Conservation (phyloP, 2,329 filamentous ascomycete genomes). For the Laburnicola sp. region DNA sequence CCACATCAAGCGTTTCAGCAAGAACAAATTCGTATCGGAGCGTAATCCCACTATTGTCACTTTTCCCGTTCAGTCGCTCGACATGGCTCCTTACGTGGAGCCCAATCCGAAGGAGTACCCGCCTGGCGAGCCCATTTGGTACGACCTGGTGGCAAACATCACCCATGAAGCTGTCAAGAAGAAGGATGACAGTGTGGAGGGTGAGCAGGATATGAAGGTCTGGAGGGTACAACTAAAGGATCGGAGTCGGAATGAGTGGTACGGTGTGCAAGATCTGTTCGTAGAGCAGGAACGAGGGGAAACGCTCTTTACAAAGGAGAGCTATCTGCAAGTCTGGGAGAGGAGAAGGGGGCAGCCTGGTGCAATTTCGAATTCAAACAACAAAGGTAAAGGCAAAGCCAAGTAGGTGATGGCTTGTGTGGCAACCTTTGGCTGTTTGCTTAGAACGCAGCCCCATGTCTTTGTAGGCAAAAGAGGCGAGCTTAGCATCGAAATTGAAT, state of each 20-base stretch:
- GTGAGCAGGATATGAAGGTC: slow-evolving; percentile 86
- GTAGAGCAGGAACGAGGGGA: slow-evolving; percentile 89
- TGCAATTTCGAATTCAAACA: slow-evolving; percentile 4
- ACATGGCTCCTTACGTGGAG: slow-evolving; percentile 89
- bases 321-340: slow-evolving; percentile 97
- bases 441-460: no score
- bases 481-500: background rate
- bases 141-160: slow-evolving; percentile 95
- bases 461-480: background rate
- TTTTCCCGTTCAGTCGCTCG: slow-evolving; percentile 81
- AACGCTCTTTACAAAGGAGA: slow-evolving; percentile 88
- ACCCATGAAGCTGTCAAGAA: slow-evolving; percentile 80
- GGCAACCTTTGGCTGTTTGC: no score
- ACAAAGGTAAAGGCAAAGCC: slow-evolving; percentile 23
- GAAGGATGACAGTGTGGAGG: slow-evolving; percentile 80
- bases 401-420: background rate
- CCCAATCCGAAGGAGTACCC: slow-evolving; percentile 74
- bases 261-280: slow-evolving; percentile 90
- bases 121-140: slow-evolving; percentile 81
- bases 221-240: slow-evolving; percentile 93
- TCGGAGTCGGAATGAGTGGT: slow-evolving; percentile 81
- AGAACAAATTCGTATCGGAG: slow-evolving; percentile 95
- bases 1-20: slow-evolving; percentile 95
- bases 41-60: slow-evolving; percentile 98
- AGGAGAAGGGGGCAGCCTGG: slow-evolving; percentile 60